Evolutionary conservation across 2,329 filamentous ascomycete genomes (phyloP), one percentile per base, ranked within the genome.

Genomic region (Colletotrichum shisoi): DNA sequence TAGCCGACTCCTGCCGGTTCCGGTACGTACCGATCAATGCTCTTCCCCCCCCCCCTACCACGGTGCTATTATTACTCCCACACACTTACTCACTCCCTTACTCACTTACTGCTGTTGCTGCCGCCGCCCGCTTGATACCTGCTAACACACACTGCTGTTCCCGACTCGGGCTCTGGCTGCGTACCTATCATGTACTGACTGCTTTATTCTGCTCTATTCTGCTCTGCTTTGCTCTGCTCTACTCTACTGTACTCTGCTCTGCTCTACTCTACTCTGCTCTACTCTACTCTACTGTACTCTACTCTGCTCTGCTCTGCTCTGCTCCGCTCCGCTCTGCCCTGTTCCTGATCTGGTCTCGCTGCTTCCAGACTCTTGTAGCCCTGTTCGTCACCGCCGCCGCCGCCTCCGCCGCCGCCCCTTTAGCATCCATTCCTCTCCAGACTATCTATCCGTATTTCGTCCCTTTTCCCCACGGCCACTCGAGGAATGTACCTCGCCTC

Each of bases 351-450:
- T 24, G 45, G 27, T 51, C 57, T 66, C 24, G 58, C 64, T 64
- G 61, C 61, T 58, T 49, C 57, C 57, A 51, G 45, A 34, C 62
- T 34, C 31, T 62, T 66, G 63, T 63, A 59, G 63, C 60, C 60
- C 31, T 8, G 27, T 31, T 7, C 31, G 31, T 34, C 31, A 8
- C 27, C 31, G 31, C 7, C 31, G 7, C 31, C 12, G 52, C 57
- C n/a, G n/a, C n/a, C n/a, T n/a, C n/a, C 51, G 49, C 63, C 63
- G 45, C 63, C 60, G 51, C 52, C 59, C 52, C 63, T 67, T 34
- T 34, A 27, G 42, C 49, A 46, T 65, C 63, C 45, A 31, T 45
- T 21, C 21, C 19, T 34, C n/a, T 19, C 34, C 57, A 51, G 48
- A 53, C 46, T 31, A n/a, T 4, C 46, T 31, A n/a, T 4, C 19